Evolutionary conservation across 768 basidiomycete species (phyloP), one percentile per base, ranked within the genome.

Genomic region (Rubroboletus pulcherrimus): DNA sequence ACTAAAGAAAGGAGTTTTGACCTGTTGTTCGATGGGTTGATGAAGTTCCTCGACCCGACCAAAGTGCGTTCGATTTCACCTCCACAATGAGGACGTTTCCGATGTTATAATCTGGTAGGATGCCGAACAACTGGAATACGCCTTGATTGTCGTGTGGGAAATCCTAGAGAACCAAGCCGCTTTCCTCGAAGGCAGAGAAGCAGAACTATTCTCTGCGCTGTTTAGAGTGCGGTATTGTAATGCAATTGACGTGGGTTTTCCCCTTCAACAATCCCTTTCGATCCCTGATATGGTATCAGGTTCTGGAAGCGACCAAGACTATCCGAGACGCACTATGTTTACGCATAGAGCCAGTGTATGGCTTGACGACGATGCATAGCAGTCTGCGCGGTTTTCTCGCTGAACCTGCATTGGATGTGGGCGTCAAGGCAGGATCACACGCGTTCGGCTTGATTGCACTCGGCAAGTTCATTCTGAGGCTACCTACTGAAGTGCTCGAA

Each of bases 361-460:
- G 91, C 7, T 71, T 93, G 60, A 91, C 89, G 14, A 92, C 88
- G 6, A 80, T 92, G 75, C 89, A 92, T 58, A 85, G 85, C 31
- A 82, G 81, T 63, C 66, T 93, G 41, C 82, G 82, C 30, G 68
- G 79, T 11, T 93, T 93, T 73, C 75, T 83, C 24, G 72, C 76
- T 3, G 78, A 84, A 54, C 71, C 81, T 17, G 66, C 74, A 38
- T 79, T 80, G 12, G 80, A 79, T 40, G 73, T 69, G 31, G 81
- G 83, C 35, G 75, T 78, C 51, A 89, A 84, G 66, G 77, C 86
- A 6, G 74, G 82, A 12, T 83, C 87, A 1, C 86, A 86, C 66
- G 89, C 90, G 5, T 93, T 92, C 71, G 92, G 91, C 5, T 77
- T 94, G 51, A 84, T 92, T 60, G 90, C 87, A 1, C 70, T 94